Evolutionary conservation across 2,329 filamentous ascomycete genomes (phyloP).

Genomic region (Colletotrichum chlorophyti): DNA sequence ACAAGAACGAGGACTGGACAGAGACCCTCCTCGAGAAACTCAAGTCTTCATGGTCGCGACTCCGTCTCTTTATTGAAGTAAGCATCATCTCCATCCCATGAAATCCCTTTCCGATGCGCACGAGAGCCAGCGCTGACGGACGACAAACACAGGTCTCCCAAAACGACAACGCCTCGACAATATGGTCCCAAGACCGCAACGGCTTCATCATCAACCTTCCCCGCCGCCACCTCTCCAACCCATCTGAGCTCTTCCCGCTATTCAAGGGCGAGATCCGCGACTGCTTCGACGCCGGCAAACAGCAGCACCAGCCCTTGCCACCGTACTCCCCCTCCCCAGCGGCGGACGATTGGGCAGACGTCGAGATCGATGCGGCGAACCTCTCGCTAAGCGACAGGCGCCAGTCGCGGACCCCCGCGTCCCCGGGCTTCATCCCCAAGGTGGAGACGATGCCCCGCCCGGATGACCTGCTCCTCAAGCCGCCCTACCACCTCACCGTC

Average conservation of each 20-base stretch:
- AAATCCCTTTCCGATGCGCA: conserved; percentile 1
- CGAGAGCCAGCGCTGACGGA: background rate
- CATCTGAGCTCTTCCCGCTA: conserved; percentile 41
- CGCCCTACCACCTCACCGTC: conserved; percentile 56
- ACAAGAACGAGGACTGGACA: conserved; percentile 46
- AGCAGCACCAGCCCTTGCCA: too few species aligned
- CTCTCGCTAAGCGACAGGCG: conserved; percentile 22
- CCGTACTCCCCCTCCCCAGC: conserved; percentile 11
- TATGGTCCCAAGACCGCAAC: conserved; percentile 43
- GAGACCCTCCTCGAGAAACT: conserved; percentile 48
- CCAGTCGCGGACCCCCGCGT: background rate
- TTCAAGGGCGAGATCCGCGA: conserved; percentile 43
- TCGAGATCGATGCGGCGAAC: conserved; percentile 42
- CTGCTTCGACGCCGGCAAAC: conserved; percentile 41
- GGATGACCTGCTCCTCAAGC: conserved; percentile 52
- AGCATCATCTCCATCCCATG: conserved; percentile 4
- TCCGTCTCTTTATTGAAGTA: conserved; percentile 48
- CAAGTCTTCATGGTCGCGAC: conserved; percentile 27
- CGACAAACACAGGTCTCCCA: conserved; percentile 30
- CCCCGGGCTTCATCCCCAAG: conserved; percentile 46
- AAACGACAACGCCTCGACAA: conserved; percentile 38
- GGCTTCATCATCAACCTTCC: conserved; percentile 49
- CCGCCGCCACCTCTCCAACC: conserved; percentile 36
- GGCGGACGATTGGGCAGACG: conserved; percentile 53
- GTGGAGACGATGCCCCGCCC: conserved; percentile 50